A percentile compares a stretch with the other conserved stretches of the same genome.
These are phyloP conservation scores for Alternaria ventricosa DNA, from an alignment of 2,329 filamentous ascomycete genomes.

Conservation along the genomic window DNA sequence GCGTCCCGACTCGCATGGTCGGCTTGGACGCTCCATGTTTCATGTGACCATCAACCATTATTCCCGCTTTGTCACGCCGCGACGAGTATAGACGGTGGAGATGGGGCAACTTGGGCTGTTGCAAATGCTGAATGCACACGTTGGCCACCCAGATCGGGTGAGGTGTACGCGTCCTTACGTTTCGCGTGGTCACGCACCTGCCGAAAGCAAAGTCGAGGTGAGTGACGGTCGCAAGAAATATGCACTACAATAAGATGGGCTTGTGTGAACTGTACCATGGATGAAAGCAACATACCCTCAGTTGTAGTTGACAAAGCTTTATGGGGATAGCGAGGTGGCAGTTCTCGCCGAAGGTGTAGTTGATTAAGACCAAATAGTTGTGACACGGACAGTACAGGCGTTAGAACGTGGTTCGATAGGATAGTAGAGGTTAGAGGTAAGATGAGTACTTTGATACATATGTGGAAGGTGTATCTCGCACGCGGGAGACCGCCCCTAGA, in stretches of 20 bases:
- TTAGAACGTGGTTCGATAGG: not conserved
- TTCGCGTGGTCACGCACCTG: not conserved
- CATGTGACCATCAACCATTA: not conserved
- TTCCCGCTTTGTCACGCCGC: not conserved
- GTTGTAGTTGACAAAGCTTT: not conserved
- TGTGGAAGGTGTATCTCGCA: not conserved
- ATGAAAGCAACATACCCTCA: not conserved
- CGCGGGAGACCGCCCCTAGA: not conserved
- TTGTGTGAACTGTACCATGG: not conserved
- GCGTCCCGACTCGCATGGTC: not conserved
- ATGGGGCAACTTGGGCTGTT: not conserved
- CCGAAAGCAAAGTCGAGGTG: not conserved
- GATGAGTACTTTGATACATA: not conserved
- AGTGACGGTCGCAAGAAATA: not conserved
- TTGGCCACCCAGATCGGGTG: not conserved
- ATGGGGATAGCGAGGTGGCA: not conserved
- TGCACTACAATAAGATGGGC: not conserved
- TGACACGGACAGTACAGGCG: not conserved
- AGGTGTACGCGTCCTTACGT: not conserved
- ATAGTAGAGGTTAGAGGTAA: not conserved
- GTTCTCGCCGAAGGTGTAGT: not conserved
- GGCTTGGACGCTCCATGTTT: not conserved
- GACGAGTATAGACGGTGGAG: not conserved
- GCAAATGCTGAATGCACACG: not conserved
- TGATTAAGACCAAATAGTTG: not conserved